Evolutionary conservation across 2,329 filamentous ascomycete genomes (phyloP), one percentile per base, ranked within the genome.

Genomic region (Phoma sp.): DNA sequence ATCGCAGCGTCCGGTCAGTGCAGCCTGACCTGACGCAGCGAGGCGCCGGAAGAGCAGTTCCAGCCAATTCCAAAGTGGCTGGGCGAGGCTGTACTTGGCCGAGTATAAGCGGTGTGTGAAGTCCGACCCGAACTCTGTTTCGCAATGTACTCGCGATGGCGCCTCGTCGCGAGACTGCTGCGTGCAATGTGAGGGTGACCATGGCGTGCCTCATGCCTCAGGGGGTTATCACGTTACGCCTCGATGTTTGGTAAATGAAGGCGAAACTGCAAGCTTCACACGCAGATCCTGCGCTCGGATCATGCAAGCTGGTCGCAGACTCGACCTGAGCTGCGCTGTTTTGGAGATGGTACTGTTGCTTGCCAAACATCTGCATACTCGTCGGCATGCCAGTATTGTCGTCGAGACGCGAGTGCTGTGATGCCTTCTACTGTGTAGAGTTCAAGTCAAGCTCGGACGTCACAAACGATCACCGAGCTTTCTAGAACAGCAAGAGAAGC

Each of bases 31-130:
- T 41, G 45, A 37, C 51, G 52, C 30, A 14, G 33, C 30, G 41
- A 35, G 46, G 46, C 18, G 45, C 36, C 46, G 52, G 52, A 50
- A 50, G 41, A 30, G 22, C 18, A 18, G 40, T 55, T 55, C 52
- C 52, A 46, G 10, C 24, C 38, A 27, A 38, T 55, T 49, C 24
- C 36, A 46, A 33, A 30, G 46, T 46, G 52, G 52, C 52, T 55
- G 52, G 46, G 52, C 41, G 41, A 32, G 10, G 37, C 41, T 55
- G 52, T 42, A 38, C 47, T 29, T 57, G 45, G 54, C 54, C 54
- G 54, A 57, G 23, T 49, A 29, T 42, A 49, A 52, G 54, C 54
- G 54, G 37, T 42, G 25, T 46, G 25, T 25, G 24, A 44, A 13
- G 42, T 56, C 35, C 39, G 43, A 51, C 41, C 36, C 30, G 29